phyloP scores from a whole-genome alignment of 139 green algal species.

The Chlamydomonas applanata region DNA sequence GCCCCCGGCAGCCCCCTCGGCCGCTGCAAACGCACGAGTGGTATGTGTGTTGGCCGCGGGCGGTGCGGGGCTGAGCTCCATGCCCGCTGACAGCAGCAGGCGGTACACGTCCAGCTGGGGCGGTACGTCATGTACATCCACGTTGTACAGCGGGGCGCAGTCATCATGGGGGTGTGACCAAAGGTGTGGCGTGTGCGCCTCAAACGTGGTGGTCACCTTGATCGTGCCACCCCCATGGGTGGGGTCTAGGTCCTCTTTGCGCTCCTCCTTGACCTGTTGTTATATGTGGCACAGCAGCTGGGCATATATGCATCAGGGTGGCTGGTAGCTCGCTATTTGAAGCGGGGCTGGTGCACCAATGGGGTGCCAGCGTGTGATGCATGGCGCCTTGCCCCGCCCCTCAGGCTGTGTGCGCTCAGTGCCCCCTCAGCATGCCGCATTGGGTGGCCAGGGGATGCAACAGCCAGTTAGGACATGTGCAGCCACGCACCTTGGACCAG shows the following conservation, averaged over 20 bases:
- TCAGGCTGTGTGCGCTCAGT: no score
- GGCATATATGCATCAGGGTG: neutral
- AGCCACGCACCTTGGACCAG: neutral
- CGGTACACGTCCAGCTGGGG: slow-evolving; percentile 19
- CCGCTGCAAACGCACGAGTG: neutral
- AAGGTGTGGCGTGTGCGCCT: slow-evolving; percentile 15
- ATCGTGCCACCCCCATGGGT: slow-evolving; percentile 1
- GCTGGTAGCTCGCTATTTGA: no score
- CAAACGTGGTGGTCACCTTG: slow-evolving; percentile 12
- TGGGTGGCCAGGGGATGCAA: no score
- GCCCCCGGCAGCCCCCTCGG: no score
- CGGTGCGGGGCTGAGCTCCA: neutral
- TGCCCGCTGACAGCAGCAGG: slow-evolving; percentile 15
- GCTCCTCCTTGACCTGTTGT: slow-evolving; percentile 1
- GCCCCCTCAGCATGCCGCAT: no score
- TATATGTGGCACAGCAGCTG: neutral
- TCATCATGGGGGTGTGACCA: slow-evolving; percentile 28
- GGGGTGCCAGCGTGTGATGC: no score
- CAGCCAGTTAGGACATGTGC: no score
- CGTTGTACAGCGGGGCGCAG: slow-evolving; percentile 8
- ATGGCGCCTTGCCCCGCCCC: no score
- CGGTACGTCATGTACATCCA: slow-evolving; percentile 12
- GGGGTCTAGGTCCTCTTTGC: slow-evolving; percentile 14
- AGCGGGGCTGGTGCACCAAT: no score
- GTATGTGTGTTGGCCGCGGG: neutral